Conservation (phyloP, 208 protist genomes). For the Leishmania guyanensis region DNA sequence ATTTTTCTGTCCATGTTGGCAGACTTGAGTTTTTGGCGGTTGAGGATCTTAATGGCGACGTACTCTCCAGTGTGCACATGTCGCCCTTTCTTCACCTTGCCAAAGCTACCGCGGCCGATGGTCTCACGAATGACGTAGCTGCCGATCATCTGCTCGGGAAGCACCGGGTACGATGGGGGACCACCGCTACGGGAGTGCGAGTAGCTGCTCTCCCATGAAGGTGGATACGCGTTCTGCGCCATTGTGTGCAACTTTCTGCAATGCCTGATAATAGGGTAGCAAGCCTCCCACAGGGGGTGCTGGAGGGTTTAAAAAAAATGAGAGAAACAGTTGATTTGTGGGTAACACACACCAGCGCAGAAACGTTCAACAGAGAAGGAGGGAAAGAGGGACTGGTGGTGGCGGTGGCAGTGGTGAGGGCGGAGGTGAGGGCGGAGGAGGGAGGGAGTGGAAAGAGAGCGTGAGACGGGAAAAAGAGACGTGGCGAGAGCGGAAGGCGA, state of each 20-base stretch:
- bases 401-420: neutral
- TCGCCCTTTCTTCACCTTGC: conserved; percentile 98
- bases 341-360: neutral
- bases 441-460: neutral
- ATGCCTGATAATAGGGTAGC: neutral
- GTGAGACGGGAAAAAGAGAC: neutral
- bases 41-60: conserved; percentile 99
- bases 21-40: conserved; percentile 96
- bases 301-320: neutral
- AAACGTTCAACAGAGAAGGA: neutral
- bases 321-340: neutral
- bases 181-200: conserved; percentile 18
- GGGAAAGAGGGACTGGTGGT: no score
- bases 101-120: conserved; percentile 99
- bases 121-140: conserved; percentile 98
- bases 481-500: no score
- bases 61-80: conserved; percentile 96
- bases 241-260: conserved; percentile 1
- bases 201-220: conserved; percentile 19
- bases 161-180: neutral
- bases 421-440: neutral
- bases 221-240: conserved; percentile 23
- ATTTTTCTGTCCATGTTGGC: conserved; percentile 94
- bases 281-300: neutral
- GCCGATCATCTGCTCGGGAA: conserved; percentile 90